Evolutionary conservation across 768 basidiomycete genomes (phyloP).

Genomic region (Suillus alpinus): DNA sequence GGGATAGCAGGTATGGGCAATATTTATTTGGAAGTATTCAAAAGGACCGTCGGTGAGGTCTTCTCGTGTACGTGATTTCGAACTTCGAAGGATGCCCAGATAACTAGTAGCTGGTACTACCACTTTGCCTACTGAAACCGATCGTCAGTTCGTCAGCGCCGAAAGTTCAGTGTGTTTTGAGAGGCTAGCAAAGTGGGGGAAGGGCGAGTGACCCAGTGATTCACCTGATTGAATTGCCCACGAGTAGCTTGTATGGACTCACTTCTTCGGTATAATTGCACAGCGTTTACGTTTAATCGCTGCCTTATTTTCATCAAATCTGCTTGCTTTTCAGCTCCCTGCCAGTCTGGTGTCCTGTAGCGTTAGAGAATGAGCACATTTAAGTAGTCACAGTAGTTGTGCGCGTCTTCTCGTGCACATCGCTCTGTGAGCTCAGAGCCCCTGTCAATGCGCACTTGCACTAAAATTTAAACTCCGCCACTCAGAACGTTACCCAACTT

Average conservation of each 20-base stretch:
- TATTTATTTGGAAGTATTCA: not conserved
- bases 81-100: not conserved
- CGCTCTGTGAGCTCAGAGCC: not conserved
- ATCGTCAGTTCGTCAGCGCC: not conserved
- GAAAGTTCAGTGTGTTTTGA: not conserved
- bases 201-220: not conserved
- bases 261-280: too few species aligned
- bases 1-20: too few species aligned
- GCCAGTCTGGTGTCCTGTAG: too few species aligned
- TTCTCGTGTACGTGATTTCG: not conserved
- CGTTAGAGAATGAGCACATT: too few species aligned
- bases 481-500: too few species aligned
- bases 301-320: too few species aligned
- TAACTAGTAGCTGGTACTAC: not conserved
- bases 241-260: too few species aligned
- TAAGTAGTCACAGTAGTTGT: too few species aligned
- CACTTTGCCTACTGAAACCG: not conserved
- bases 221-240: not conserved
- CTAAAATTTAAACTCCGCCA: too few species aligned
- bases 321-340: not conserved
- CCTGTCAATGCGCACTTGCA: too few species aligned
- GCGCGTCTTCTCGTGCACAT: not conserved
- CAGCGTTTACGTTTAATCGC: too few species aligned
- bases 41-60: not conserved
- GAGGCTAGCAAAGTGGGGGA: not conserved